Conservation (phyloP, 2,329 filamentous ascomycete genomes). For the Arthrobotrys pseudoclavata region DNA sequence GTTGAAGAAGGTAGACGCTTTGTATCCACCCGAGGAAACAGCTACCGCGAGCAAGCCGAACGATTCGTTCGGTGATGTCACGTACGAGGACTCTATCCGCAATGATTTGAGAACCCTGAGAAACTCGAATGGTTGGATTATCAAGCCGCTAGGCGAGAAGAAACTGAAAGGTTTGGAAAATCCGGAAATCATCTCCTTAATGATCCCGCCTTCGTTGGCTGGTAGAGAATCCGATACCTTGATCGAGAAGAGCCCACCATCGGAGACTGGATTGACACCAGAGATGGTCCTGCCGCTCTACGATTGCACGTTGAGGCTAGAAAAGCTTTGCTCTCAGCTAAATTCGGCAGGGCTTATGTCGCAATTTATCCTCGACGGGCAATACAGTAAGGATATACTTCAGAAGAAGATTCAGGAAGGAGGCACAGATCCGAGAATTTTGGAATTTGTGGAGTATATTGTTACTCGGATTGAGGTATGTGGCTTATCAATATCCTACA, state of each 20-base stretch:
- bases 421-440: conserved; percentile 86
- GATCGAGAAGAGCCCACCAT: conserved; percentile 71
- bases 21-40: conserved; percentile 79
- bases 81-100: conserved; percentile 80
- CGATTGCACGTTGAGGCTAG: conserved; percentile 87
- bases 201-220: conserved; percentile 90
- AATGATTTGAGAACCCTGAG: conserved; percentile 84
- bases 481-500: conserved; percentile 53
- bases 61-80: conserved; percentile 81
- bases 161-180: conserved; percentile 98
- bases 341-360: conserved; percentile 48
- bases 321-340: conserved; percentile 92
- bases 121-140: conserved; percentile 92
- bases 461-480: conserved; percentile 94
- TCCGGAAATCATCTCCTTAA: conserved; percentile 92
- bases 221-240: conserved; percentile 73
- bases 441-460: conserved; percentile 94
- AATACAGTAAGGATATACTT: conserved; percentile 76
- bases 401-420: conserved; percentile 85
- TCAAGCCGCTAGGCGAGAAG: conserved; percentile 94
- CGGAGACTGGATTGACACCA: conserved; percentile 81
- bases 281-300: conserved; percentile 90
- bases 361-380: conserved; percentile 71
- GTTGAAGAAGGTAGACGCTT: conserved; percentile 71
- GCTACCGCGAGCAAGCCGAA: conserved; percentile 78